phyloP scores from a whole-genome alignment of 768 basidiomycete species.

The Phallus indusiatus region DNA sequence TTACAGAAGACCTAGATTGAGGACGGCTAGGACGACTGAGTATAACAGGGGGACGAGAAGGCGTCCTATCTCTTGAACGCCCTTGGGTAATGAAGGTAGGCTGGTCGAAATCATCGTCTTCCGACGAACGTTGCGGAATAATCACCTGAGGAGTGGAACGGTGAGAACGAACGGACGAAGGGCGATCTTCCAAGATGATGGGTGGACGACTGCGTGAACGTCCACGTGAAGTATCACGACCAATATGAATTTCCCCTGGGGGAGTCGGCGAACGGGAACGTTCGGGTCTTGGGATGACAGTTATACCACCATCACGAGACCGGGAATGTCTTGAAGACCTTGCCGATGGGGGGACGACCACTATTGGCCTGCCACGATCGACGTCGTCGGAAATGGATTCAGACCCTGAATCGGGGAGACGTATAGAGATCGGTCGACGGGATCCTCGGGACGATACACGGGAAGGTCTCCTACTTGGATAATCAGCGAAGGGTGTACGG shows the following conservation, averaged over 20 bases:
- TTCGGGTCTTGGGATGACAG: not conserved
- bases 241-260: not conserved
- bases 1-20: not conserved
- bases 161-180: not conserved
- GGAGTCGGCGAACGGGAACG: slow-evolving; percentile 2
- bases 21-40: not conserved
- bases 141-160: not conserved
- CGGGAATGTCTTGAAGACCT: slow-evolving; percentile 10
- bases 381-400: not conserved
- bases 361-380: not conserved
- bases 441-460: no score
- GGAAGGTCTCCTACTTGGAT: no score
- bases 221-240: not conserved
- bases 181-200: not conserved
- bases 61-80: no score
- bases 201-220: not conserved
- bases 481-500: not conserved
- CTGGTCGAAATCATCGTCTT: no score
- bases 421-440: no score
- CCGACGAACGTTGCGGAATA: not conserved
- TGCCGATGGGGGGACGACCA: slow-evolving; percentile 13
- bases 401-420: not conserved
- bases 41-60: not conserved
- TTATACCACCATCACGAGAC: not conserved
- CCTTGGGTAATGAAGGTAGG: no score